Evolutionary conservation across 495 filamentous ascomycete species (phyloP).

Genomic region (Trichoderma reesei): DNA sequence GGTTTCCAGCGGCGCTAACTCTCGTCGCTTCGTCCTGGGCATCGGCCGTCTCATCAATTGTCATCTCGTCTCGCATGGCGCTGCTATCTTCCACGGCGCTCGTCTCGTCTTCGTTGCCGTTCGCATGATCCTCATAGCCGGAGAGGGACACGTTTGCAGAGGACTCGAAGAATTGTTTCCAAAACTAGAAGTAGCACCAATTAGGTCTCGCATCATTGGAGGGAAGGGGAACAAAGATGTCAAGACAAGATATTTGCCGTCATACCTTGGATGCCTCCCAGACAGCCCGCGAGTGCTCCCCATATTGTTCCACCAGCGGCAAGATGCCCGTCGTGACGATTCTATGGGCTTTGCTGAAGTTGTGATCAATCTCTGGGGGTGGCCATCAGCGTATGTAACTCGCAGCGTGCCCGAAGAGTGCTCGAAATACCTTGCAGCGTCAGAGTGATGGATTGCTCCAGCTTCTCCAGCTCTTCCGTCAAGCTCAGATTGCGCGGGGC

Average conservation of each 20-base stretch:
- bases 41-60: slow-evolving; percentile 33
- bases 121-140: slow-evolving; percentile 75
- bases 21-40: slow-evolving; percentile 28
- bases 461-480: slow-evolving; percentile 90
- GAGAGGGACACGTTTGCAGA: slow-evolving; percentile 96
- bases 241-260: not conserved
- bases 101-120: slow-evolving; percentile 35
- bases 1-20: slow-evolving; percentile 23
- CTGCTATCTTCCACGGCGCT: slow-evolving; percentile 23
- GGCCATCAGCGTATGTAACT: slow-evolving; percentile 6
- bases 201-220: not conserved
- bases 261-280: slow-evolving; percentile 92
- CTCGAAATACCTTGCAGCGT: slow-evolving; percentile 70
- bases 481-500: slow-evolving; percentile 61
- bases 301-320: slow-evolving; percentile 92
- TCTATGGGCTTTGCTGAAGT: slow-evolving; percentile 92
- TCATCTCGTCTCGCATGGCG: slow-evolving; percentile 28
- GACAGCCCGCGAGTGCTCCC: slow-evolving; percentile 82
- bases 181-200: slow-evolving; percentile 53
- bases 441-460: slow-evolving; percentile 93
- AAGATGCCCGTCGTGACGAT: slow-evolving; percentile 92
- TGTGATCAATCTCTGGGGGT: slow-evolving; percentile 82
- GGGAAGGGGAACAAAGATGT: too few species aligned
- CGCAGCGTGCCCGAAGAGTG: slow-evolving; percentile 7
- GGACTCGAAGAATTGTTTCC: slow-evolving; percentile 99